Conservation (phyloP, 1,284 basidiomycete species). For the Rhodotorula sp. region DNA sequence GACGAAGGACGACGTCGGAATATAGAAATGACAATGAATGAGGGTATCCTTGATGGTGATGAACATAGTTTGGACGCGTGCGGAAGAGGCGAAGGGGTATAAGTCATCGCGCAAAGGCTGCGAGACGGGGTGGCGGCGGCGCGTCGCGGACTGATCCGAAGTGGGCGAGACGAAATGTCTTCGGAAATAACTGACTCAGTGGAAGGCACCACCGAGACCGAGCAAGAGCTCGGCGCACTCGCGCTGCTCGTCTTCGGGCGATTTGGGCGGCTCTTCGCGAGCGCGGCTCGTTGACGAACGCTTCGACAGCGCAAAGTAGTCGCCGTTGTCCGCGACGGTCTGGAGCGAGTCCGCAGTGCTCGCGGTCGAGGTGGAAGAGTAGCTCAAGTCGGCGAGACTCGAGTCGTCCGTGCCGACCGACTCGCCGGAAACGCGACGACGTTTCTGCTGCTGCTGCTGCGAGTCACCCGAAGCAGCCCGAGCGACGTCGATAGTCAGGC, state of each 20-base stretch:
- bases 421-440: conserved; percentile 5
- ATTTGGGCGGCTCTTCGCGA: background rate
- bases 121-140: background rate
- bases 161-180: background rate
- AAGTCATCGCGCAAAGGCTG: background rate
- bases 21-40: background rate
- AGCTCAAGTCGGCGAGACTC: conserved; percentile 32
- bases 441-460: background rate
- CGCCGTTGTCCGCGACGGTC: conserved; percentile 4
- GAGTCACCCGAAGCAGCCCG: background rate
- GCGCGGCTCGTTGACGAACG: background rate
- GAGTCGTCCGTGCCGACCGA: conserved; percentile 10
- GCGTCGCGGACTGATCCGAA: background rate
- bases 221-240: conserved; percentile 40
- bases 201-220: conserved; percentile 35
- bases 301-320: conserved; percentile 12
- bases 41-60: background rate
- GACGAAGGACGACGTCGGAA: no score
- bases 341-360: conserved; percentile 25
- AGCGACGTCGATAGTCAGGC: conserved; percentile 1
- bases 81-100: background rate
- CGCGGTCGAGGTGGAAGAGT: conserved; percentile 34
- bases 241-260: conserved; percentile 31
- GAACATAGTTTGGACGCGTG: background rate
- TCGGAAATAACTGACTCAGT: conserved; percentile 2